Percentiles rank a stretch among this genome's conserved stretches.
Evolutionary conservation across 2,329 filamentous ascomycete genomes (phyloP).

Genomic region (Cladosporium phlei): DNA sequence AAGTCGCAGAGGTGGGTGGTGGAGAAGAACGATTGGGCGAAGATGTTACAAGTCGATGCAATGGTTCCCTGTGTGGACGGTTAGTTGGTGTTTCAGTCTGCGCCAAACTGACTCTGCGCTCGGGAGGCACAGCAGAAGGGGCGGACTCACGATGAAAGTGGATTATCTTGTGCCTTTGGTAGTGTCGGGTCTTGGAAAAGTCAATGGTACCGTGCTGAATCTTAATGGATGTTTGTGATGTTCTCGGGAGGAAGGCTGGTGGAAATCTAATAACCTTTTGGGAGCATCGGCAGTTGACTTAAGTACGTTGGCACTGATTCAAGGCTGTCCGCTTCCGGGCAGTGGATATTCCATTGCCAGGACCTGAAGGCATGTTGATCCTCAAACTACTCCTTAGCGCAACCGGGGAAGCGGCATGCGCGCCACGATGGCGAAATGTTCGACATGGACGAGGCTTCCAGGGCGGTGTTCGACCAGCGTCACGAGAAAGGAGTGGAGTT

Average conservation of each 20-base stretch:
- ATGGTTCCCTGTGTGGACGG: background rate
- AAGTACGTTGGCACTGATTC: slow-evolving; percentile 11
- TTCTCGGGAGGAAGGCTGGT: background rate
- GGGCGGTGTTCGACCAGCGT: slow-evolving; percentile 4
- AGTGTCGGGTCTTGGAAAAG: too few relatives aligned
- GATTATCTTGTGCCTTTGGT: too few relatives aligned
- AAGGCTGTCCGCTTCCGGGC: slow-evolving; percentile 3
- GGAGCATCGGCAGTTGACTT: slow-evolving; percentile 10
- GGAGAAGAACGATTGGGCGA: background rate
- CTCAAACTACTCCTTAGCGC: slow-evolving; percentile 3
- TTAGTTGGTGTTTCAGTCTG: slow-evolving; percentile 12
- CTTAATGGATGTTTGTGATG: background rate
- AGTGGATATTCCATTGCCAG: slow-evolving; percentile 6
- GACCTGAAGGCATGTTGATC: slow-evolving; percentile 10
- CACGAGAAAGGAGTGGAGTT: background rate
- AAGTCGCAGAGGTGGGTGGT: background rate
- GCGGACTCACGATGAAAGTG: slow-evolving; percentile 7
- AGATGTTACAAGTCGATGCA: background rate
- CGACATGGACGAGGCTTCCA: slow-evolving; percentile 9
- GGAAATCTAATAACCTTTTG: background rate
- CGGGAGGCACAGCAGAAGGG: slow-evolving; percentile 10
- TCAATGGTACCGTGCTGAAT: too few relatives aligned
- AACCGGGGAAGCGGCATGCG: background rate
- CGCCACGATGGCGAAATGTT: slow-evolving; percentile 9
- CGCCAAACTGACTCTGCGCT: background rate